Conservation (phyloP, 371 early-diverging fungal genomes). For the Syncephalastrum monosporum region DNA sequence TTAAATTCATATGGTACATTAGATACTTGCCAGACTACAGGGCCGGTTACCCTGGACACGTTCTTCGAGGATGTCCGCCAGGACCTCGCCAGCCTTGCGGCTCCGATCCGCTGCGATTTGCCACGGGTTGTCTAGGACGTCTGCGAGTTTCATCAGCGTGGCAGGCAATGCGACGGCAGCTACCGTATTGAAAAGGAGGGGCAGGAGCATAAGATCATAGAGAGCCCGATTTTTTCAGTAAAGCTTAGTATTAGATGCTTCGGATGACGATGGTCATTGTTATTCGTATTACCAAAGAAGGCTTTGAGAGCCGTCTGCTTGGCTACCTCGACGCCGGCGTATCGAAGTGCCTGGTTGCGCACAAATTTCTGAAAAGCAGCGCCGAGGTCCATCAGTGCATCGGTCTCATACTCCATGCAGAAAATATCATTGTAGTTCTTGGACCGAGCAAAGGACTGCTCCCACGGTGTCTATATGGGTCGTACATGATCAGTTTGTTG, state of each 20-base stretch:
- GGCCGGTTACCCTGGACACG: conserved; percentile 91
- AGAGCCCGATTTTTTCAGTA: too few relatives aligned
- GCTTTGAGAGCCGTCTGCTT: conserved; percentile 83
- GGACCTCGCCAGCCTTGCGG: conserved; percentile 84
- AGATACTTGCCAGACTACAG: conserved; percentile 71
- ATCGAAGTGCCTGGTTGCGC: conserved; percentile 77
- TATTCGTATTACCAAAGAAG: conserved; percentile 45
- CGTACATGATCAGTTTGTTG: neutral
- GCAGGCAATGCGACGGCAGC: conserved; percentile 83
- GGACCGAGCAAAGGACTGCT: conserved; percentile 35
- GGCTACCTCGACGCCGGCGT: conserved; percentile 84
- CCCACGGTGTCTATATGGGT: conserved; percentile 53
- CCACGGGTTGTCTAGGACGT: conserved; percentile 93
- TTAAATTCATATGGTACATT: neutral
- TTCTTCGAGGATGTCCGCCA: conserved; percentile 78
- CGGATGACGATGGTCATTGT: neutral
- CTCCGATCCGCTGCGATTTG: conserved; percentile 81
- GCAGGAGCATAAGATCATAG: too few relatives aligned
- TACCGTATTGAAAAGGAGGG: conserved; percentile 18
- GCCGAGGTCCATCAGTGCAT: conserved; percentile 74
- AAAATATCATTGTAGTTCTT: conserved; percentile 50
- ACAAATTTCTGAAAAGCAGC: conserved; percentile 77
- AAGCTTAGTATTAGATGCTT: neutral
- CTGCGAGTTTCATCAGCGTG: conserved; percentile 51
- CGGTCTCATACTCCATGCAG: conserved; percentile 77